Conservation (phyloP, 805 yeast species). For the Jamesozyma gamospora region DNA sequence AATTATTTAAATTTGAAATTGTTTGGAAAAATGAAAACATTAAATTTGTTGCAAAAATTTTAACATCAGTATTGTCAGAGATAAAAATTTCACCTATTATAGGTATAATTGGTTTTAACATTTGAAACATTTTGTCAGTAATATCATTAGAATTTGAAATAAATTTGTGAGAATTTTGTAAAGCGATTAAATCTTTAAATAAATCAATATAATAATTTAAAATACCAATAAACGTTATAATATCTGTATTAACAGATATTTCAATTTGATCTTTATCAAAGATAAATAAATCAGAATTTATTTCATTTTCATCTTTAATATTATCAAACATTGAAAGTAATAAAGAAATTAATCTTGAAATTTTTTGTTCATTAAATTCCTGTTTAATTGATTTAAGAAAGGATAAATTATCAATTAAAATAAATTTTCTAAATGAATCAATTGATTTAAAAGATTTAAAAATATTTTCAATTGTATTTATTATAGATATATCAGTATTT, state of each 20-base stretch:
- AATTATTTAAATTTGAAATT: conserved; percentile 19
- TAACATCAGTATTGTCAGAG: conserved; percentile 11
- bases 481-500: conserved; percentile 13
- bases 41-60: conserved; percentile 13
- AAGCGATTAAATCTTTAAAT: conserved; percentile 4
- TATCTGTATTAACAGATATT: conserved; percentile 10
- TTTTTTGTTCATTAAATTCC: conserved; percentile 7
- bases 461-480: conserved; percentile 19
- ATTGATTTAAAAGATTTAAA: conserved; percentile 13
- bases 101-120: conserved; percentile 7
- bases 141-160: neutral
- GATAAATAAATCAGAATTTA: conserved; percentile 14
- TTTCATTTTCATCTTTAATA: conserved; percentile 10
- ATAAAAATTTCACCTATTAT: conserved; percentile 16
- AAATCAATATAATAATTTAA: conserved; percentile 14
- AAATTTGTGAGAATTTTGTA: neutral
- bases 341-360: conserved; percentile 20
- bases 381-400: conserved; percentile 11
- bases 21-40: conserved; percentile 18
- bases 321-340: conserved; percentile 8
- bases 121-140: conserved; percentile 10
- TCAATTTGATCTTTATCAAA: conserved; percentile 9
- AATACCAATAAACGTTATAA: conserved; percentile 18
- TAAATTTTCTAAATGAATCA: conserved; percentile 15
- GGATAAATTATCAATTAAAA: conserved; percentile 15